Evolutionary conservation across 495 filamentous ascomycete genomes (phyloP), one percentile per base, ranked within the genome.

Genomic region (Talaromyces nanjingensis): DNA sequence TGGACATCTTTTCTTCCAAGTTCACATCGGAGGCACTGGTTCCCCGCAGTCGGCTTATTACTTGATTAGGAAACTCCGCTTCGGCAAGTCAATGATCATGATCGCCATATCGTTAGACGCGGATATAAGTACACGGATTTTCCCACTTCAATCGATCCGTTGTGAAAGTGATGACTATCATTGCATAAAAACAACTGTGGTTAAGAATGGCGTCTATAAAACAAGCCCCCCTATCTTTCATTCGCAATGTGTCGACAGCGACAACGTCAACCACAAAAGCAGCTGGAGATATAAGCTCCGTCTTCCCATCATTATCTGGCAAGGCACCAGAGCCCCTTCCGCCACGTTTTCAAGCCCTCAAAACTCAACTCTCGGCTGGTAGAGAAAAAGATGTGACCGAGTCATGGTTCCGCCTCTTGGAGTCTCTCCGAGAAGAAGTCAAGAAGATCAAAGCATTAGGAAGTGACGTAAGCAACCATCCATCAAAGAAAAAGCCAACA

Each of bases 311-410:
- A 0, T 77, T 92, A n/a, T 89, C 87, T 1, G 86, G 87, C 1
- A 71, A 72, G 12, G 71, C 76, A 7, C 70, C 78, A 16, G 59
- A 75, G n/a, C 88, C 89, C 4, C 80, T 96, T 1, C 87, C 89
- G 0, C 72, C 83, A 47, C 83, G 91, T 5, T 97, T 91, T 69
- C 85, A 86, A 22, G 79, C 88, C n/a, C 77, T 94, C n/a, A 97
- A 96, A 67, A 68, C 69, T 8, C 70, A 77, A 3, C 76, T 93
- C 2, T 85, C 90, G 20, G 63, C 73, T 8, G 87, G 87, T 9
- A 83, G 85, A 69, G 87, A 91, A 70, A 77, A 84, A 9, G 77
- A 75, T 1, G 62, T 97, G 14, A 73, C 78, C 31, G 75, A 78
- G 3, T 87, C 89, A 37, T 96, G 91, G 91, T 77, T 85, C 18